Base-by-base conservation (phyloP, 805 yeast species). In the Lipomyces sp. region DNA sequence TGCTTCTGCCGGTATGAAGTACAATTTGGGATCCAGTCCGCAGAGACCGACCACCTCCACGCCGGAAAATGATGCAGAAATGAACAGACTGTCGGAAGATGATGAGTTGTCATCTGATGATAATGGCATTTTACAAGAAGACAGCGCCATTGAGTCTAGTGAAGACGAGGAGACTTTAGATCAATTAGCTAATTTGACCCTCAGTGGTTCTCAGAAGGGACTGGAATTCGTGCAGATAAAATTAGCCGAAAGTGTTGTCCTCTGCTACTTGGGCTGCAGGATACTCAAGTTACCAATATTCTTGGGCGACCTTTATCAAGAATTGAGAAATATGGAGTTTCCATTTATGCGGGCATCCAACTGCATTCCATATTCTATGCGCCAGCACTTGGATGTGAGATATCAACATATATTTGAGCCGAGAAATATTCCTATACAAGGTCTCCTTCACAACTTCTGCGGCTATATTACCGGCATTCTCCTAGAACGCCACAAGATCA, bases 181-280 rank as follows among this genome's bases (percentile, higher is more conserved):
- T n/a, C 32, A 59, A 32, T 32, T 59, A 24, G 53, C 62, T 32
- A 15, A 29, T n/a, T 56, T 65, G 35, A 45, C 61, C 1, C 58
- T 66, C 33, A 29, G 59, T 4, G 60, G 61, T 24, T 32, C 63
- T 30, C 56, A 48, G 24, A 53, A 51, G 7, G 57, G 62, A 7
- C 33, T 63, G 8, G 66, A 62, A 15, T 65, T 62, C 34, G 59
- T 59, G 39, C 32, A 32, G 39, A 18, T 66, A 11, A 53, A 53
- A 18, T 42, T 66, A 11, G 37, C 63, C 2, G 71, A 68, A 30
- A 55, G 63, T 45, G 69, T 68, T 7, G 59, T 57, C 24, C 24
- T 68, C 11, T 62, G 65, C 39, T 68, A 68, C 58, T 18, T 68
- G 33, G 70, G 62, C 3, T 64, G 67, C 39, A 66, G 71, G 32